phyloP scores from a whole-genome alignment of 78 protist genomes.

The Anaeramoeba ignava region DNA sequence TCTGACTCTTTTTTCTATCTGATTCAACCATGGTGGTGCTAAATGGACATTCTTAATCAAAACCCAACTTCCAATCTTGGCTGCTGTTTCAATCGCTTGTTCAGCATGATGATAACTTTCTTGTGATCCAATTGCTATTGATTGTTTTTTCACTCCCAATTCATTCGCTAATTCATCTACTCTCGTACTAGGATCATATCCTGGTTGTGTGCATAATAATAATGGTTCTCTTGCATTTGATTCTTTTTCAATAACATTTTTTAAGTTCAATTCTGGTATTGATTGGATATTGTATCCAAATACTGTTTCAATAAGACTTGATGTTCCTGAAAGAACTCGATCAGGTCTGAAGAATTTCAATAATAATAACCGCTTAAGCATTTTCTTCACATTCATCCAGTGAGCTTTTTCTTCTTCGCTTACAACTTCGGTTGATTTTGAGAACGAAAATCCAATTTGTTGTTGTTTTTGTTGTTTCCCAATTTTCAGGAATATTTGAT shows the following conservation, averaged over 20 bases:
- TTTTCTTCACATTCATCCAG: too few relatives aligned
- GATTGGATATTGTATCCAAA: background rate
- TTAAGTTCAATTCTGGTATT: slow-evolving; percentile 33
- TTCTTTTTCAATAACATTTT: slow-evolving; percentile 16
- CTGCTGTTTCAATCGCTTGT: slow-evolving; percentile 54
- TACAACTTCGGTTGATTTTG: too few relatives aligned
- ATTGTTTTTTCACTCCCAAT: background rate
- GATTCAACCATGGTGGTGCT: slow-evolving; percentile 75
- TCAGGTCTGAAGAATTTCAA: slow-evolving; percentile 69
- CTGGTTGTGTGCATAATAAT: slow-evolving; percentile 65
- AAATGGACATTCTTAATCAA: slow-evolving; percentile 92
- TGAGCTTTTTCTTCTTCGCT: too few relatives aligned
- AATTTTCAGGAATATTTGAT: background rate
- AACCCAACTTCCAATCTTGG: slow-evolving; percentile 67
- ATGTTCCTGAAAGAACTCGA: slow-evolving; percentile 15
- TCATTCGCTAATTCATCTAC: slow-evolving; percentile 42
- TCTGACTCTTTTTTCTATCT: slow-evolving; percentile 77
- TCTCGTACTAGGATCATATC: slow-evolving; percentile 68
- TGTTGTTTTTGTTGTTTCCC: too few relatives aligned
- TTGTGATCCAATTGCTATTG: slow-evolving; percentile 88
- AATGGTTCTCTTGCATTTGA: slow-evolving; percentile 48
- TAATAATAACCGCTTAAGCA: slow-evolving; percentile 30
- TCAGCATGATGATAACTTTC: slow-evolving; percentile 82
- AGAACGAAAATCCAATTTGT: background rate
- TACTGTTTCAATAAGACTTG: slow-evolving; percentile 15